Evolutionary conservation across 2,329 filamentous ascomycete genomes (phyloP).

Genomic region (Achaetomium macrosporum): DNA sequence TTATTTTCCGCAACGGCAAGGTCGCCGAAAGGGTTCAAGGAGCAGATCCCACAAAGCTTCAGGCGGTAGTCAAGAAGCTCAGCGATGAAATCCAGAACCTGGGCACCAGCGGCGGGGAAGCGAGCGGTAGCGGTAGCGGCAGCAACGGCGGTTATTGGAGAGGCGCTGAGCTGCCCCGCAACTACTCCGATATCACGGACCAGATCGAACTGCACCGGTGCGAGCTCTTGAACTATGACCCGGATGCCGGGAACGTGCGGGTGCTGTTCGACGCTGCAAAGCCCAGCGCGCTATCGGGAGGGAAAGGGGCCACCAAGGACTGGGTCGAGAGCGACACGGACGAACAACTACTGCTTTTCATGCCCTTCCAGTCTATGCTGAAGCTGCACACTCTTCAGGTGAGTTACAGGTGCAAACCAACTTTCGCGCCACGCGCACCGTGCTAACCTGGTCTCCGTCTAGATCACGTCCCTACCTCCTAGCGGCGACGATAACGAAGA

Average conservation of each 20-base stretch:
- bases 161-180: constrained; percentile 67
- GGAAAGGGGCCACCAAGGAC: constrained; percentile 57
- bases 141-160: constrained; percentile 54
- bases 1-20: constrained; percentile 72
- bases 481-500: constrained; percentile 56
- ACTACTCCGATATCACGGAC: constrained; percentile 77
- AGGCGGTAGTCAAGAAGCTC: constrained; percentile 65
- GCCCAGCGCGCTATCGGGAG: constrained; percentile 58
- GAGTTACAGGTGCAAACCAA: constrained; percentile 22
- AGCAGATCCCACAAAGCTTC: constrained; percentile 65
- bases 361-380: constrained; percentile 80
- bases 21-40: constrained; percentile 65
- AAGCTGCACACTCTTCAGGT: constrained; percentile 82
- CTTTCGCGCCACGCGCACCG: not conserved
- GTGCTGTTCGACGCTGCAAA: constrained; percentile 65
- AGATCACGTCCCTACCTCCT: constrained; percentile 77
- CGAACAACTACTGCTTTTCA: constrained; percentile 88
- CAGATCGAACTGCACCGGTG: constrained; percentile 72
- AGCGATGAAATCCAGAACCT: constrained; percentile 56
- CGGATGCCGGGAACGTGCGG: constrained; percentile 65
- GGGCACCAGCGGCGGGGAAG: constrained; percentile 45
- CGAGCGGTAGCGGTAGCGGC: constrained; percentile 37
- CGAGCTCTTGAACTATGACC: constrained; percentile 84
- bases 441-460: constrained; percentile 28
- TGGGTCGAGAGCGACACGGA: constrained; percentile 97